Evolutionary conservation across 176 grass and related monocot genomes (phyloP), one percentile per base, ranked within the genome.

Genomic region (Eleusine coracana): DNA sequence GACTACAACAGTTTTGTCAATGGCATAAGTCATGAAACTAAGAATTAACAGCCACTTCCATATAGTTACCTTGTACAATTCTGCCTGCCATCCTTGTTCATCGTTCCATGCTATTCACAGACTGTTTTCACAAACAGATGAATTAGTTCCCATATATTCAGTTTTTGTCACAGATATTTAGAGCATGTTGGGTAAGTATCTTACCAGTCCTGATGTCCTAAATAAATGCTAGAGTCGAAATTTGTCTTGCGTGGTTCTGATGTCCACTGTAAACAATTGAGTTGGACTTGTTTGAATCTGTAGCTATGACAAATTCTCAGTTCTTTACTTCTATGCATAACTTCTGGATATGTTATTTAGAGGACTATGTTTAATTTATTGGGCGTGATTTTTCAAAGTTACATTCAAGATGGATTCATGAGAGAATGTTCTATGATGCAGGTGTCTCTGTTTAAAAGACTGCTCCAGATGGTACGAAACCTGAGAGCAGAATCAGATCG

Each of bases 381-480:
- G 34, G 39, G 31, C 10, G 76, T 6, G 58, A 23, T 55, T 54
- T 37, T 84, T 5, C 15, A 4, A 74, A 70, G 52, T 78, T 59
- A 8, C 82, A 15, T 58, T 83, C 21, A 67, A 46, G 44, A 65
- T 77, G 25, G 2, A 80, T 82, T 80, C 76, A 86, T 21, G 34
- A 27, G 78, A 62, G 8, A 45, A 78, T 86, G 50, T 37, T 58
- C 4, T 83, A 12, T 77, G 36, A 66, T 55, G 7, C 92, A 99
- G 96, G 96, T 99, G 27, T 99, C 96, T 45, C 76, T 99, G 42
- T 99, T 99, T 70, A 96, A 99, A 83, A 93, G 96, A 66, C 70
- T 99, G 73, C 93, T 99, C 84, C 82, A 93, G 75, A 99, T 99
- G 96, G 89, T 99, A 77, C 91, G 93, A 85, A 99, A 96, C 71